Base-by-base conservation (phyloP, 2,329 filamentous ascomycete genomes). In the Fusarium sp. region DNA sequence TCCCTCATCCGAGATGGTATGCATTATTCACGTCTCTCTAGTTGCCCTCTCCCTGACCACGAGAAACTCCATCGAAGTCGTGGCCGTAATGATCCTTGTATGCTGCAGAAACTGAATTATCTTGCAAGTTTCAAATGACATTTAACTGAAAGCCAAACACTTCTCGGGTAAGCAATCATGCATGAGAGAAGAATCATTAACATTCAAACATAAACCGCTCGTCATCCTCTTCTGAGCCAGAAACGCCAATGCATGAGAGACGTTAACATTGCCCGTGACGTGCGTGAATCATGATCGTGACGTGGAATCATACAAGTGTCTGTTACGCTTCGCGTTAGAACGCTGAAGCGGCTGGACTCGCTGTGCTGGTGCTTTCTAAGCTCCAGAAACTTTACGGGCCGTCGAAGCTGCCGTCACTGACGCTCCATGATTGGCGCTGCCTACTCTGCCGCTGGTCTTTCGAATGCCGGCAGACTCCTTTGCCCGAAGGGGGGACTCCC, bases 371-470 rank as follows among this genome's bases (percentile, higher is more conserved):
- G 71, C 72, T 67, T 71, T 79, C 77, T 82, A 81, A 60, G 81
- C 78, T 58, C 81, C 86, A 55, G 87, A 89, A 63, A 89, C 85
- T 82, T 90, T 90, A 68, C 88, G 84, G 42, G 83, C 84, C 30
- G 85, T 83, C 12, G 86, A 83, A 31, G 82, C 79, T 65, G 82
- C 83, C 44, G 80, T 82, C 58, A 82, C 82, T n/a, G 84, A 83
- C 26, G 81, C 81, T 38, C 82, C 79, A 57, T 78, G 81, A 74
- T 83, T 87, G 64, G 88, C 83, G 78, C 90, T 92, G 55, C 89
- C 90, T 20, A 92, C 84, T 45, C 91, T 86, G 41, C 90, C 90
- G 75, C 90, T 92, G 9, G 88, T 91, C 85, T 92, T 92, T 69
- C 91, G 87, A 50, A 91, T 86, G 50, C 85, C 90, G 13, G 82